Conservation (phyloP, 345 rosid species). For the Eucalyptus curtisii region DNA sequence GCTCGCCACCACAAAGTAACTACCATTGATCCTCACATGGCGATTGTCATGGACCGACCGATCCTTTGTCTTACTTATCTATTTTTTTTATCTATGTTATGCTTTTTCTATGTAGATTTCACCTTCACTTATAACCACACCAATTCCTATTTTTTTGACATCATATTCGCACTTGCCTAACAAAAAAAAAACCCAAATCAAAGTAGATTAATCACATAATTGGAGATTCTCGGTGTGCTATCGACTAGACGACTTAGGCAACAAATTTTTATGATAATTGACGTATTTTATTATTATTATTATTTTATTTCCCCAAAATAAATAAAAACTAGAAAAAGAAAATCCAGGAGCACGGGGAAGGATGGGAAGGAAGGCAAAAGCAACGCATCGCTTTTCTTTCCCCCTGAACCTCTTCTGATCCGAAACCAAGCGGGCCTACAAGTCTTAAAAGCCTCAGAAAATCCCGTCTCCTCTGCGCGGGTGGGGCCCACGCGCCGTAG, state of each 20-base stretch:
- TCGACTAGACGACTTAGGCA: background rate
- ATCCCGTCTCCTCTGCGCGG: background rate
- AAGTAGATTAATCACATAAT: background rate
- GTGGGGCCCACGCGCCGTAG: background rate
- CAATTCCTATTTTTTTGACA: background rate
- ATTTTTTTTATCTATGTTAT: background rate
- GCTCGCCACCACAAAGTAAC: background rate
- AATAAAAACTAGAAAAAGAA: background rate
- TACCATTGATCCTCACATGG: background rate
- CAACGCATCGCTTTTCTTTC: background rate
- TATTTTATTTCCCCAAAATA: background rate
- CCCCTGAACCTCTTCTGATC: background rate
- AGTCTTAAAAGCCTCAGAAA: background rate
- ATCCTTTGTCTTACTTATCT: background rate
- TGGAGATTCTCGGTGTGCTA: background rate
- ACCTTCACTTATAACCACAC: background rate
- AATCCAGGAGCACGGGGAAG: background rate
- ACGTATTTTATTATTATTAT: background rate
- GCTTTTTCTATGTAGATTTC: fast-evolving
- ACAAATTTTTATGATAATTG: background rate
- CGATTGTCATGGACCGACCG: fast-evolving
- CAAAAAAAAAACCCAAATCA: background rate
- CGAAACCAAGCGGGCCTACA: background rate
- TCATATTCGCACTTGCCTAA: fast-evolving
- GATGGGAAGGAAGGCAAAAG: background rate